phyloP scores from a whole-genome alignment of 192 early-diverging fungal genomes.

The Entomortierella beljakovae region DNA sequence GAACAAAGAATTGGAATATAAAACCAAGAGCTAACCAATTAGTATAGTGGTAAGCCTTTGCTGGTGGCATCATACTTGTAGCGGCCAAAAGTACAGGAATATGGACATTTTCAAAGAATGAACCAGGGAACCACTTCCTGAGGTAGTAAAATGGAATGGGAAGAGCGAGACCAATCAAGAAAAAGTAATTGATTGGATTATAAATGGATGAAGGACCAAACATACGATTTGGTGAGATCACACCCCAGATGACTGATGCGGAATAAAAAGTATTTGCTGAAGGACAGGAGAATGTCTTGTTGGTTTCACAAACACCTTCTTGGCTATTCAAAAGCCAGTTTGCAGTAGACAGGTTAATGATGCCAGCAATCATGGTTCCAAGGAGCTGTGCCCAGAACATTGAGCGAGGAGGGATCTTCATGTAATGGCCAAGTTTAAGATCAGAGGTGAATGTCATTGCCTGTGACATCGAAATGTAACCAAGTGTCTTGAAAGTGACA shows the following conservation, averaged over 20 bases:
- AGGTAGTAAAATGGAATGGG: slow-evolving; percentile 68
- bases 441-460: slow-evolving; percentile 76
- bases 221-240: slow-evolving; percentile 73
- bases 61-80: slow-evolving; percentile 66
- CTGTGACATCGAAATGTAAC: slow-evolving; percentile 74
- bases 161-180: slow-evolving; percentile 64
- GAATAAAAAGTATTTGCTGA: slow-evolving; percentile 67
- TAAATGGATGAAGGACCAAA: slow-evolving; percentile 61
- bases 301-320: slow-evolving; percentile 44
- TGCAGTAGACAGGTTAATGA: slow-evolving; percentile 64
- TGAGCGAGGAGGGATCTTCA: slow-evolving; percentile 18
- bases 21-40: slow-evolving; percentile 62
- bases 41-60: slow-evolving; percentile 56
- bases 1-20: slow-evolving; percentile 63
- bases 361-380: slow-evolving; percentile 67
- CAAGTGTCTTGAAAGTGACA: slow-evolving; percentile 71
- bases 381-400: slow-evolving; percentile 72
- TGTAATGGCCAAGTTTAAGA: slow-evolving; percentile 70
- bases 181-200: slow-evolving; percentile 56
- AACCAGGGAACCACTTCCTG: slow-evolving; percentile 62
- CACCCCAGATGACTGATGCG: slow-evolving; percentile 79
- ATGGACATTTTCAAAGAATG: slow-evolving; percentile 59
- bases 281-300: slow-evolving; percentile 57
- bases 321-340: slow-evolving; percentile 56
- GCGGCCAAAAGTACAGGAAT: slow-evolving; percentile 65